Evolutionary conservation across 805 yeast species (phyloP), one percentile per base, ranked within the genome.

Genomic region (Hanseniaspora pseudoguilliermondii): DNA sequence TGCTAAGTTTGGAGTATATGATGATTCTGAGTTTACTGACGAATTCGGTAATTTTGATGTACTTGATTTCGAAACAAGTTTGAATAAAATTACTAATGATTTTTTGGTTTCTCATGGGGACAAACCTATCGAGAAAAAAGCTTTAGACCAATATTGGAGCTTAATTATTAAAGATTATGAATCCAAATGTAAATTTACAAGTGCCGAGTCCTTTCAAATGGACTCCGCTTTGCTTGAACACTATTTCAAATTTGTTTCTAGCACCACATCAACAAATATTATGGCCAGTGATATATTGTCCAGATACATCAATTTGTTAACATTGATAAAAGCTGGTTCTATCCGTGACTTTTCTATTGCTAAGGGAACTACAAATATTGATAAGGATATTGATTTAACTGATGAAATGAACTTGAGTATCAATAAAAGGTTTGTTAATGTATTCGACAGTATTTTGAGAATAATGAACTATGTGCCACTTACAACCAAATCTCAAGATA

Each of bases 271-370:
- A 6, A 46, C 41, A 20, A 41, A 46, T 21, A 29, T 53, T 2
- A 36, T 29, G 23, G 41, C 40, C n/a, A 53, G 56, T 38, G 56
- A 53, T 36, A 32, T 53, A 21, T 43, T 53, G 32, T 53, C 56
- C 4, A 53, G 34, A 20, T 53, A 46, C 27, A 53, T 53, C 18
- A 48, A 53, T 36, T 13, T 53, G 20, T 6, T 46, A n/a, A 53
- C 56, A 23, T 29, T 53, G 21, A 34, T 53, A 9, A 46, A 43
- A 35, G 50, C 56, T 8, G 50, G 56, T 8, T 38, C 44, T 11
- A 53, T 36, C n/a, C 42, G 56, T 38, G 56, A 53, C 13, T 53
- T 46, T 29, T 39, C 50, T 7, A 39, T 53, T 11, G 41, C 32
- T 3, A 23, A 36, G 36, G 42, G 48, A 46, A 41, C 42, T 18